phyloP scores from a whole-genome alignment of 2,329 filamentous ascomycete genomes.

The Penicillium frequentans region DNA sequence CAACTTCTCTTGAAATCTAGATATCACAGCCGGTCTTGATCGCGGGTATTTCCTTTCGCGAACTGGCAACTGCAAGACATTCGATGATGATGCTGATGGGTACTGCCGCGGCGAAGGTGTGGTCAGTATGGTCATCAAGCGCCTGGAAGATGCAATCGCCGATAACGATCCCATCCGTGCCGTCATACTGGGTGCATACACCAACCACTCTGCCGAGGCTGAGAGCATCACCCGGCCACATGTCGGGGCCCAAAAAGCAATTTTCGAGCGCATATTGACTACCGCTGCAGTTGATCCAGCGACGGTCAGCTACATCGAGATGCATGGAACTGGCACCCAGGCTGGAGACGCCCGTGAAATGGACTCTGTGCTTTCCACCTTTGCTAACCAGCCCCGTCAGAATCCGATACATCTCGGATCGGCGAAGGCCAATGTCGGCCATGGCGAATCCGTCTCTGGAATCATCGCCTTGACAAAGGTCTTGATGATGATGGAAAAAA shows the following conservation, averaged over 20 bases:
- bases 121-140: conserved; percentile 53
- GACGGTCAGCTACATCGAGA: conserved; percentile 40
- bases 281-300: conserved; percentile 39
- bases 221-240: conserved; percentile 46
- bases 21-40: conserved; percentile 72
- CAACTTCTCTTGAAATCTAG: conserved; percentile 55
- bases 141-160: conserved; percentile 49
- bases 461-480: conserved; percentile 57
- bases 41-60: conserved; percentile 42
- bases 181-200: conserved; percentile 43
- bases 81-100: conserved; percentile 51
- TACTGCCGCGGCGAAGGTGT: conserved; percentile 56
- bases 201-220: conserved; percentile 50
- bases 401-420: conserved; percentile 27
- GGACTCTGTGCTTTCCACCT: conserved; percentile 37
- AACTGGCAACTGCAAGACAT: conserved; percentile 51
- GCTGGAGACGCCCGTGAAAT: conserved; percentile 40
- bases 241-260: conserved; percentile 36
- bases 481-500: conserved; percentile 58
- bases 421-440: conserved; percentile 41
- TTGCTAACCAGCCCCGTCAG: conserved; percentile 22
- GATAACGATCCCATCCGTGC: conserved; percentile 48
- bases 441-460: conserved; percentile 47
- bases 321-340: conserved; percentile 45
- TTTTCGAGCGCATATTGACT: conserved; percentile 39